Base-by-base conservation (phyloP, 1,284 basidiomycete genomes). In the Cutaneotrichosporon sp. region DNA sequence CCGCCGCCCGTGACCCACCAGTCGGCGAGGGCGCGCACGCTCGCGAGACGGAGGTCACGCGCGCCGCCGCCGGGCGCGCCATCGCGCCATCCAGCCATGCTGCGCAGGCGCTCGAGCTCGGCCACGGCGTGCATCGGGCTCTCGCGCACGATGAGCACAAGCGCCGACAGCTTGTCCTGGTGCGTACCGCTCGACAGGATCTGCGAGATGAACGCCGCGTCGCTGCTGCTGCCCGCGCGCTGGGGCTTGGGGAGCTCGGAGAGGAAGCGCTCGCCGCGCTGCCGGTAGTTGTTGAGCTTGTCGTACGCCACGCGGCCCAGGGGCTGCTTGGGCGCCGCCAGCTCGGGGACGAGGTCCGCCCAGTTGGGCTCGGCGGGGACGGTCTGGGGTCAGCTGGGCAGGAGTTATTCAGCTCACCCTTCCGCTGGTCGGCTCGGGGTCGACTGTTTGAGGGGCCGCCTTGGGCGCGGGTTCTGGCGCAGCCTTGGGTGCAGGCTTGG, bases 1-100 rank as follows among this genome's bases (percentile, higher is more conserved):
- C 87, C 89, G 25, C 92, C 92, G 25, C 93, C 92, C 20, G 92
- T 92, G 33, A 90, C 87, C 89, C 95, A 95, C 95, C 95, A 98
- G 84, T 99, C 95, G 31, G 92, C 89, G 56, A 99, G 84, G 57
- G 93, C 95, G 45, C 95, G 83, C 54, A 95, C 81, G 0, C 95
- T 93, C 65, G 95, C 92, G 60, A 97, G 79, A 65, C 91, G 88
- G 80, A 98, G 94, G 58, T 95, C 94, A 33, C 95, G 84, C 46
- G 77, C 78, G 10, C 80, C 80, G 8, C 69, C 70, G 16, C 67
- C 70, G 2, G 66, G 56, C 6, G 73, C 75, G 42, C 76, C 77
- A 55, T 80, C 79, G 54, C 76, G 94, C 75, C 92, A 93, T 72
- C 90, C 88, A 0, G 89, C 87, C 89, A 97, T 90, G 1, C 76